Evolutionary conservation across 1,139 yeast genomes (phyloP), one percentile per base, ranked within the genome.

Genomic region (Kodamaea anthophila): DNA sequence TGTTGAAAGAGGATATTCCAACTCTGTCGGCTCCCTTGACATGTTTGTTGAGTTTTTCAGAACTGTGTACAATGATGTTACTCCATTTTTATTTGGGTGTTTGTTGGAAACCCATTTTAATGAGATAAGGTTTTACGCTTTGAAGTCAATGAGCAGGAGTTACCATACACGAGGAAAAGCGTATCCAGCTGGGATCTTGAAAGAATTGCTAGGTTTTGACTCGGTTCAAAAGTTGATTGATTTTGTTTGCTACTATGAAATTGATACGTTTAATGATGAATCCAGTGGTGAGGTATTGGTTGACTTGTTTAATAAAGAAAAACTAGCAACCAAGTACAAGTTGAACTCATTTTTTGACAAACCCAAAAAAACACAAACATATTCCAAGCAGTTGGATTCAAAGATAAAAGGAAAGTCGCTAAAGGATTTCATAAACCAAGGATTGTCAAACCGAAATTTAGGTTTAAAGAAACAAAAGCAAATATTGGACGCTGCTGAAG

Each of bases 51-150:
- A 72, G 32, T 83, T 87, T 47, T 91, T 93, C 54, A 57, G 70
- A 31, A 48, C 71, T 7, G 68, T 72, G 12, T 65, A 67, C 22
- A 55, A 63, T 6, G 54, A 60, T 2, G 46, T 47, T 14, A 75
- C 86, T 0, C 93, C 96, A 1, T 72, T 79, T 34, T 58, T 88
- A 21, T 55, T 85, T 53, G 68, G 86, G 0, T 87, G 94, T 39
- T 58, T 91, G 24, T 54, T 86, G 18, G 96, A 91, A 49, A 76
- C 81, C 4, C 88, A 83, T 42, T 76, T 86, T 47, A 83, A 83
- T 44, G 91, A 82, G 36, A 66, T 88, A 5, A 60, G 98, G 26
- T 76, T 83, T 44, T 76, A 78, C 45, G 88, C 94, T 0, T 51
- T 88, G 34, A 77, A 73, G 43, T 65, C 87, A 0, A 66, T 91